Conservation (phyloP, 1,139 yeast species). For the Yamadazyma dendronema region DNA sequence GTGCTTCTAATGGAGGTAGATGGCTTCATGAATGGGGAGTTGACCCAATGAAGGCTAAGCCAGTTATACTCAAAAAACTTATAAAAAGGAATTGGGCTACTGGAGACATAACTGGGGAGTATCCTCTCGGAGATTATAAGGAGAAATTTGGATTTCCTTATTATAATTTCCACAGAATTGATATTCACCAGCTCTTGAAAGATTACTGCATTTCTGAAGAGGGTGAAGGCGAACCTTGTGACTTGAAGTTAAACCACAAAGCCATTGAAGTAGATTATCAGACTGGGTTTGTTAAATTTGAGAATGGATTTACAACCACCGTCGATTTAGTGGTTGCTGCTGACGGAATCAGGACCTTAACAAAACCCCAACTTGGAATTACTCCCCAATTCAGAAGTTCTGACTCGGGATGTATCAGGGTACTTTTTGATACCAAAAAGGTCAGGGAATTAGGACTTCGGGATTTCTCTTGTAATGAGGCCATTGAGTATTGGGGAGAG, state of each 20-base stretch:
- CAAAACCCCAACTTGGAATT: slow-evolving; percentile 20
- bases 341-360: slow-evolving; percentile 33
- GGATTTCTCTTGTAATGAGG: slow-evolving; percentile 20
- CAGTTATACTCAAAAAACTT: slow-evolving; percentile 19
- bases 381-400: slow-evolving; percentile 20
- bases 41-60: slow-evolving; percentile 21
- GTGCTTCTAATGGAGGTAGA: slow-evolving; percentile 17
- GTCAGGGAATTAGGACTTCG: slow-evolving; percentile 17
- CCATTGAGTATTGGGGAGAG: slow-evolving; percentile 29
- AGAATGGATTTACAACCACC: slow-evolving; percentile 19
- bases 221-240: slow-evolving; percentile 20
- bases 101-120: slow-evolving; percentile 16
- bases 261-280: slow-evolving; percentile 23
- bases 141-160: slow-evolving; percentile 21
- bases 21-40: slow-evolving; percentile 19
- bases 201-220: slow-evolving; percentile 15
- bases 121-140: slow-evolving; percentile 23
- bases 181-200: slow-evolving; percentile 22
- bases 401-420: slow-evolving; percentile 17
- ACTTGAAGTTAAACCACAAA: slow-evolving; percentile 19
- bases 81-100: slow-evolving; percentile 22
- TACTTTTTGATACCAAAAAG: slow-evolving; percentile 21
- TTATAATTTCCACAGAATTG: slow-evolving; percentile 21
- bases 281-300: slow-evolving; percentile 20
- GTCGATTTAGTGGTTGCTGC: slow-evolving; percentile 38